A percentile compares a stretch with the other conserved stretches of the same genome.
These are phyloP conservation scores for Stentor roeselii DNA, from an alignment of 73 alveolate genomes.

Conservation along the genomic window DNA sequence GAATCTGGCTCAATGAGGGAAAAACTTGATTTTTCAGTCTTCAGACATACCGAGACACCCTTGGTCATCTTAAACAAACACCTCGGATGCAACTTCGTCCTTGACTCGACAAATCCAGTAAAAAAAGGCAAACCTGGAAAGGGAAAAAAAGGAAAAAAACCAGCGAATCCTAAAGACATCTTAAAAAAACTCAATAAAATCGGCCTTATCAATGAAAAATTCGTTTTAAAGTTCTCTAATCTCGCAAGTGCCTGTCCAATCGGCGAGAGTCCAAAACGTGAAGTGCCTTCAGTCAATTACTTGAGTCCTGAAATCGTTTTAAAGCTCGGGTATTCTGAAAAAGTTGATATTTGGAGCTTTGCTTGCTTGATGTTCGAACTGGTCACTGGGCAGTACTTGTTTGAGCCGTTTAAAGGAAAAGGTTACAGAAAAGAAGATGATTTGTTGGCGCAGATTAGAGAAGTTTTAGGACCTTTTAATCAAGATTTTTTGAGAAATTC, in stretches of 20 bases:
- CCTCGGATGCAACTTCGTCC: not conserved
- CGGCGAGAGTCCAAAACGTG: constrained; percentile 73
- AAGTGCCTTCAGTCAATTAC: constrained; percentile 89
- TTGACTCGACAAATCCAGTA: not conserved
- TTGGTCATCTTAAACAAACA: not conserved
- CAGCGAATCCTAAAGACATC: not conserved
- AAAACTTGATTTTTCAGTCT: not conserved
- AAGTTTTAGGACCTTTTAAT: constrained; percentile 71
- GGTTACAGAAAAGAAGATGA: constrained; percentile 60
- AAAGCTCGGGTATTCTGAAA: constrained; percentile 77
- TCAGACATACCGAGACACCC: not conserved
- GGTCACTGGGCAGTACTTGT: constrained; percentile 94
- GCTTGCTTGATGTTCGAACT: constrained; percentile 95
- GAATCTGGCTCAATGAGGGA: not conserved
- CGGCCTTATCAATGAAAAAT: not conserved
- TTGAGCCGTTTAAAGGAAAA: constrained; percentile 83
- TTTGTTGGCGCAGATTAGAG: constrained; percentile 74
- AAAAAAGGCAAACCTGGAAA: not conserved
- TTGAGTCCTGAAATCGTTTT: constrained; percentile 86
- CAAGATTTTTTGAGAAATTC: constrained; percentile 59
- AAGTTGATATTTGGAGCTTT: constrained; percentile 93
- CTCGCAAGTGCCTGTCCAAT: constrained; percentile 92
- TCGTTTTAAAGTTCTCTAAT: constrained; percentile 69
- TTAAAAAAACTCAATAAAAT: not conserved
- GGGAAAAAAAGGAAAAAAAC: not conserved